Percentiles rank a stretch among this genome's conserved stretches.
These are phyloP conservation scores for Ophiorrhiza pumila DNA, from an alignment of 257 asterid species.

Conservation along the genomic window DNA sequence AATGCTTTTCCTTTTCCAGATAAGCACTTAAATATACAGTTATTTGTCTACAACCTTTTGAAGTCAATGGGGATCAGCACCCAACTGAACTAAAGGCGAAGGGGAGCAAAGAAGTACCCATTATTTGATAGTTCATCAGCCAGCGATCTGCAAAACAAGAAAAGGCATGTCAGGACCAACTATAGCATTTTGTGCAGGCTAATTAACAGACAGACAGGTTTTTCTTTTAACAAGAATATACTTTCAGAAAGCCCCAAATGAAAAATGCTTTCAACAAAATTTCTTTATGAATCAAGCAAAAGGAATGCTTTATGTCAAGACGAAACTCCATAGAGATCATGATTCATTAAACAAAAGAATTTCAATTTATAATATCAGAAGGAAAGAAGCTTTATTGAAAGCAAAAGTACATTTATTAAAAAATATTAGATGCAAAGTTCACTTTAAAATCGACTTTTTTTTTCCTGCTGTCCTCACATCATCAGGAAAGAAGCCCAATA, in stretches of 20 bases:
- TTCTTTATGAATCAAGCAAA: not conserved
- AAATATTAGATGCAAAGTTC: too few relatives aligned
- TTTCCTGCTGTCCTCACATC: not conserved
- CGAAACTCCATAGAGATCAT: not conserved
- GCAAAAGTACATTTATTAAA: too few relatives aligned
- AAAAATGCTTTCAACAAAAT: not conserved
- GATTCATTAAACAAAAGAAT: not conserved
- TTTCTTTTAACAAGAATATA: not conserved
- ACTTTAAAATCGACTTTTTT: not conserved
- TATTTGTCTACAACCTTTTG: not conserved
- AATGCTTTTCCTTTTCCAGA: not conserved
- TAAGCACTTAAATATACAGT: not conserved
- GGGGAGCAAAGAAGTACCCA: not conserved
- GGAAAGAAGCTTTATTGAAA: not conserved
- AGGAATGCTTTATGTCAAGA: not conserved
- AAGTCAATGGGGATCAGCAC: not conserved
- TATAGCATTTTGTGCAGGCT: not conserved
- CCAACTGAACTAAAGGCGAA: not conserved
- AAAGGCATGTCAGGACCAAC: constrained; percentile 4
- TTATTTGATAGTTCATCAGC: not conserved
- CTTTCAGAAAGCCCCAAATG: not conserved
- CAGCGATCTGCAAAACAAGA: constrained; percentile 14
- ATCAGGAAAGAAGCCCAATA: not conserved
- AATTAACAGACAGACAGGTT: not conserved
- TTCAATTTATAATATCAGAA: not conserved